These are phyloP conservation scores for Candida golubevii DNA, from an alignment of 805 yeast species.

Conservation along the genomic window DNA sequence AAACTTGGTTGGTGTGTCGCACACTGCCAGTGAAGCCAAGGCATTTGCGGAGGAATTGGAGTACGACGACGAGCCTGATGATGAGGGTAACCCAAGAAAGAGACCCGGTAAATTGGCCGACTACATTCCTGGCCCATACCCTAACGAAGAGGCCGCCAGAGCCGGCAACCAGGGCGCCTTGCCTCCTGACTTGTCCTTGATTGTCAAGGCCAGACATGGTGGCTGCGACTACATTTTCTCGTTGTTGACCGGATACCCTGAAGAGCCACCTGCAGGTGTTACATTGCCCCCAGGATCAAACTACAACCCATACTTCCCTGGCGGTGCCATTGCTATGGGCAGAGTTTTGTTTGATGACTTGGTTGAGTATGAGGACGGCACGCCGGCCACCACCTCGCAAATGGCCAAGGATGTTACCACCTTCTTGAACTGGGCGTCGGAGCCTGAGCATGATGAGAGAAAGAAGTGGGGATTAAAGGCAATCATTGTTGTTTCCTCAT, in stretches of 20 bases:
- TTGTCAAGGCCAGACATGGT: slow-evolving; percentile 99
- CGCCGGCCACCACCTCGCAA: slow-evolving; percentile 97
- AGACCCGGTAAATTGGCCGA: slow-evolving; percentile 98
- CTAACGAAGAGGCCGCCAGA: slow-evolving; percentile 98
- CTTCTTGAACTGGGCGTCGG: slow-evolving; percentile 97
- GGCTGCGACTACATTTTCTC: slow-evolving; percentile 94
- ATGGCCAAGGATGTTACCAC: slow-evolving; percentile 98
- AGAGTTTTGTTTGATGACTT: slow-evolving; percentile 95
- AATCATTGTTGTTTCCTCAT: slow-evolving; percentile 66
- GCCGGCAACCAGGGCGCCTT: slow-evolving; percentile 99
- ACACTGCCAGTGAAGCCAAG: slow-evolving; percentile 83
- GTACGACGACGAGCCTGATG: slow-evolving; percentile 95
- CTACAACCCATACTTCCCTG: slow-evolving; percentile 99
- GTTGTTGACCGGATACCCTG: slow-evolving; percentile 96
- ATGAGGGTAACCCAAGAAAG: slow-evolving; percentile 95
- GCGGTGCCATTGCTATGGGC: slow-evolving; percentile 99
- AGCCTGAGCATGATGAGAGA: slow-evolving; percentile 98
- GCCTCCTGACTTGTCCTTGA: slow-evolving; percentile 96
- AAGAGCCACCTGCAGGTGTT: slow-evolving; percentile 98
- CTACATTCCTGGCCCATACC: slow-evolving; percentile 90
- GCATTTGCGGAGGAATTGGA: slow-evolving; percentile 94
- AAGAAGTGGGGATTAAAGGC: slow-evolving; percentile 96
- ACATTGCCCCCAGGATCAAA: slow-evolving; percentile 87
- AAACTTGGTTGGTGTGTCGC: slow-evolving; percentile 94
- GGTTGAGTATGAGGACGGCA: slow-evolving; percentile 98